phyloP scores from a whole-genome alignment of 2,329 filamentous ascomycete genomes.

The Colletotrichum costaricense region DNA sequence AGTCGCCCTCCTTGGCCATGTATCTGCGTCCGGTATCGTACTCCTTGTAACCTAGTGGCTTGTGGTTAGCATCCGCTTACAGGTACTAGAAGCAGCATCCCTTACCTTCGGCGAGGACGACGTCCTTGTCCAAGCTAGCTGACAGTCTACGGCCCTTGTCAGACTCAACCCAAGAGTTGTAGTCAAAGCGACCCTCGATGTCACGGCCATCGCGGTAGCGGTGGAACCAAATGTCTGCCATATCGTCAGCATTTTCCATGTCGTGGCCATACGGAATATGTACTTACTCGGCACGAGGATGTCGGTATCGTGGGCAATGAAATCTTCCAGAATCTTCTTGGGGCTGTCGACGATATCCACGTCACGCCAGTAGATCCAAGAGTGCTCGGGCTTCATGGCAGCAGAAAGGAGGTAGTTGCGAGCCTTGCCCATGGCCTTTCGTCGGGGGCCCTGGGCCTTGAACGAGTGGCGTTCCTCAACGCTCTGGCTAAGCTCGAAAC shows the following conservation, averaged over 20 bases:
- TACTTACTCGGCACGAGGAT: slow-evolving; percentile 92
- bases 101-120: slow-evolving; percentile 89
- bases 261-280: background rate
- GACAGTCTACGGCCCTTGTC: slow-evolving; percentile 83
- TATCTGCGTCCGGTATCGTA: slow-evolving; percentile 91
- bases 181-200: slow-evolving; percentile 97
- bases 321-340: slow-evolving; percentile 89
- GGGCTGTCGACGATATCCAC: slow-evolving; percentile 96
- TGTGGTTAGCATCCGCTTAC: slow-evolving; percentile 33
- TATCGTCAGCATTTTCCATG: slow-evolving; percentile 32
- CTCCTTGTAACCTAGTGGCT: slow-evolving; percentile 83
- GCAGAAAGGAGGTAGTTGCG: slow-evolving; percentile 90
- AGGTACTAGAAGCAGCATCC: background rate
- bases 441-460: slow-evolving; percentile 86
- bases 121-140: slow-evolving; percentile 79
- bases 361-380: slow-evolving; percentile 99
- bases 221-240: slow-evolving; percentile 94
- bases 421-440: slow-evolving; percentile 90
- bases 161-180: slow-evolving; percentile 98
- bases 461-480: slow-evolving; percentile 89
- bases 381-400: slow-evolving; percentile 91
- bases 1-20: slow-evolving; percentile 92
- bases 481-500: slow-evolving; percentile 77
- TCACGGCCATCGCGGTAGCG: slow-evolving; percentile 83
- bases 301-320: slow-evolving; percentile 92